These are phyloP conservation scores for Neurospora intermedia DNA, from an alignment of 495 filamentous ascomycete species.

Conservation along the genomic window DNA sequence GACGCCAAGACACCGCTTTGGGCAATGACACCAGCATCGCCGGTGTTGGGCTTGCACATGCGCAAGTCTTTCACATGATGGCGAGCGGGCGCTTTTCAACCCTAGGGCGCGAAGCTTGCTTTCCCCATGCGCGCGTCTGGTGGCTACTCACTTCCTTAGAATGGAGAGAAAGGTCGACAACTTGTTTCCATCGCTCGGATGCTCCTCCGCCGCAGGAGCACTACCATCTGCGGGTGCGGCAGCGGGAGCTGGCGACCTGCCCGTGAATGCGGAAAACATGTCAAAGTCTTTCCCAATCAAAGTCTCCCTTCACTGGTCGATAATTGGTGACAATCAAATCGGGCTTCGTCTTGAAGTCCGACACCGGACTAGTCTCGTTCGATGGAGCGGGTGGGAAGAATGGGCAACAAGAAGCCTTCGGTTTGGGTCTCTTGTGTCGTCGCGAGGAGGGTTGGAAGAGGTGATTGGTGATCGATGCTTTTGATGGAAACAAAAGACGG, in stretches of 20 bases:
- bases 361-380: neutral
- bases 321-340: neutral
- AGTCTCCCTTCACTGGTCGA: neutral
- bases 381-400: neutral
- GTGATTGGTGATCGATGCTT: neutral
- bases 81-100: neutral
- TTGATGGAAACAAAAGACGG: neutral
- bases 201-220: constrained; percentile 35
- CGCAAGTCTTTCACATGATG: neutral
- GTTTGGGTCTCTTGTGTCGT: neutral
- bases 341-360: neutral
- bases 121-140: neutral
- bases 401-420: neutral
- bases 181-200: constrained; percentile 70
- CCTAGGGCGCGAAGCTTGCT: neutral
- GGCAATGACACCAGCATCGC: neutral
- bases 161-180: constrained; percentile 75
- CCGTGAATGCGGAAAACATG: neutral
- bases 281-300: neutral
- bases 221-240: neutral
- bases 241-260: constrained; percentile 2
- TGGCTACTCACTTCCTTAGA: constrained; percentile 55
- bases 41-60: neutral
- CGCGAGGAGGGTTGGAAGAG: neutral
- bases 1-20: neutral